These are phyloP conservation scores for Barnettozyma salicaria DNA, from an alignment of 805 yeast species.

Conservation along the genomic window DNA sequence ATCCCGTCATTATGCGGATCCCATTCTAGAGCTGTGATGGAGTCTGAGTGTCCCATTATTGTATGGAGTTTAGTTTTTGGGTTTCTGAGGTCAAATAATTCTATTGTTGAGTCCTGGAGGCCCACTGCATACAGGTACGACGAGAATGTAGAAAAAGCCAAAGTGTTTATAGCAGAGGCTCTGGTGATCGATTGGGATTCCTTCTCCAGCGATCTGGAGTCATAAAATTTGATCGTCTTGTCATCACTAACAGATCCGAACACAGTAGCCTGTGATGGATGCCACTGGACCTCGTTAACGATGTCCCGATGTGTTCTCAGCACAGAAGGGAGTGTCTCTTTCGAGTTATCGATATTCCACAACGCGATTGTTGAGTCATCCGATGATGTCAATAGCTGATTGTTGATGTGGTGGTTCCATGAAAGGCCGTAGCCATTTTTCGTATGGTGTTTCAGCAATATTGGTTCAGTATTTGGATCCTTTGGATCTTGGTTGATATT, in stretches of 20 bases:
- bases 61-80: slow-evolving; percentile 48
- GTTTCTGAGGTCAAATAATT: slow-evolving; percentile 57
- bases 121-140: slow-evolving; percentile 60
- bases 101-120: slow-evolving; percentile 59
- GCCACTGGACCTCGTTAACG: slow-evolving; percentile 77
- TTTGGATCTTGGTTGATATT: slow-evolving; percentile 27
- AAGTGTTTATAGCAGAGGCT: slow-evolving; percentile 46
- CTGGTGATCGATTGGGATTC: slow-evolving; percentile 26
- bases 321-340: slow-evolving; percentile 27
- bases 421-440: slow-evolving; percentile 72
- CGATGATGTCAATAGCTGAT: slow-evolving; percentile 51
- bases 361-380: slow-evolving; percentile 62
- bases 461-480: slow-evolving; percentile 21
- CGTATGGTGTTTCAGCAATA: slow-evolving; percentile 42
- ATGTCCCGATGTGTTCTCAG: slow-evolving; percentile 44
- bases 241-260: slow-evolving; percentile 79
- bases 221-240: slow-evolving; percentile 46
- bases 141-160: slow-evolving; percentile 62
- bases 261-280: slow-evolving; percentile 38
- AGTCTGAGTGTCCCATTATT: slow-evolving; percentile 74
- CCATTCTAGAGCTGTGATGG: slow-evolving; percentile 70
- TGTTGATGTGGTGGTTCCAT: slow-evolving; percentile 49
- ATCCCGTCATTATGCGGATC: slow-evolving; percentile 74
- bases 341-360: slow-evolving; percentile 47
- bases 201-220: slow-evolving; percentile 35